Conservation (phyloP, 78 protist species). For the Protostelium mycophagum region DNA sequence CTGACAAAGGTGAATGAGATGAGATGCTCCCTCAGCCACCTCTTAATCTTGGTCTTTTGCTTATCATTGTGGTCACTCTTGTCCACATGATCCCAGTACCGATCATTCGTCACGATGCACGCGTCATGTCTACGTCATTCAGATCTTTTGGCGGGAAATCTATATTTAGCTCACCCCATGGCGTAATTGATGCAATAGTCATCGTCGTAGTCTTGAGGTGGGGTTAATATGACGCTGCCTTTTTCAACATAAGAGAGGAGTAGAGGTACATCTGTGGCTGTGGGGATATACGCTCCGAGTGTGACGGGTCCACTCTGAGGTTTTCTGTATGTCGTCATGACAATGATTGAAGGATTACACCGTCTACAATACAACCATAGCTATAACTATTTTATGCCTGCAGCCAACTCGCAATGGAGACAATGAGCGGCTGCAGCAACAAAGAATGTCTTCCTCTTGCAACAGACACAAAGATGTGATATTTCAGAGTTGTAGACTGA, state of each 20-base stretch:
- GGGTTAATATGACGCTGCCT: constrained; percentile 46
- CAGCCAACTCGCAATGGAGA: no score
- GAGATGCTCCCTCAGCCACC: constrained; percentile 53
- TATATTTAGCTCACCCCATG: background rate
- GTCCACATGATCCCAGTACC: constrained; percentile 60
- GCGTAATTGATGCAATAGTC: constrained; percentile 57
- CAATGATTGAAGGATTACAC: background rate
- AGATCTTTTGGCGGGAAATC: background rate
- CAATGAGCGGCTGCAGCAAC: no score
- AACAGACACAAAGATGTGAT: no score
- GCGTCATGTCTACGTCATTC: constrained; percentile 8
- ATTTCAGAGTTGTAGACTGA: no score
- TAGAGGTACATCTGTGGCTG: constrained; percentile 15
- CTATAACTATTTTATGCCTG: no score
- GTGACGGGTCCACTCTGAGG: constrained; percentile 6
- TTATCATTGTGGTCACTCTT: constrained; percentile 10
- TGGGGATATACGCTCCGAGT: constrained; percentile 18
- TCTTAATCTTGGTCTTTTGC: constrained; percentile 11
- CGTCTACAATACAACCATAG: background rate
- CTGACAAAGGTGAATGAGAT: constrained; percentile 60
- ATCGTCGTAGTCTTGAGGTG: constrained; percentile 74
- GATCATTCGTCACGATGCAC: constrained; percentile 58
- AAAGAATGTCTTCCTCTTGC: no score
- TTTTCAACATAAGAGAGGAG: constrained; percentile 21
- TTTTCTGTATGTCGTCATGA: constrained; percentile 8